A percentile compares a stretch with the other conserved stretches of the same genome.
Conservation (phyloP, 352 stramenopile species). For the Globisporangium megalacanthum region DNA sequence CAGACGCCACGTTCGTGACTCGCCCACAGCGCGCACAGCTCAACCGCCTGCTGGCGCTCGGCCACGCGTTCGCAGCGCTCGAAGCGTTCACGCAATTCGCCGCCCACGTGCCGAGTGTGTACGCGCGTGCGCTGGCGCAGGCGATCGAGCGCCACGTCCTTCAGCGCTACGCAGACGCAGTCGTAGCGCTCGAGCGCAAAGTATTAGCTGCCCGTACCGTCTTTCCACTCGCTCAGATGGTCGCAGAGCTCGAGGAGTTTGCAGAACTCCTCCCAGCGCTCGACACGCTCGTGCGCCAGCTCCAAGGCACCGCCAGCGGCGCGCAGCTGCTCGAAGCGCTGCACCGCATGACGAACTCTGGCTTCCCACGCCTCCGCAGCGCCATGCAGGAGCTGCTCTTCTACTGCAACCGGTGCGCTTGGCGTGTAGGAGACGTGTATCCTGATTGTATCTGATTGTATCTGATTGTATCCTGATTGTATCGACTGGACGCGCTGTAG, state of each 20-base stretch:
- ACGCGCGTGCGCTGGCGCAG: conserved; percentile 53
- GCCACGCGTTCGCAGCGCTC: conserved; percentile 40
- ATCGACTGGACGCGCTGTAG: conserved; percentile 14
- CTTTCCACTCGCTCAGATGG: conserved; percentile 57
- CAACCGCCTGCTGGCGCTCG: conserved; percentile 50
- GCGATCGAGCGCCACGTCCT: conserved; percentile 37
- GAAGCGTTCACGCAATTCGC: conserved; percentile 37
- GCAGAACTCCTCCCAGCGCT: conserved; percentile 56
- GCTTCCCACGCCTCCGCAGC: conserved; percentile 48
- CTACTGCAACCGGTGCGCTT: conserved; percentile 39
- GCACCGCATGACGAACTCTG: conserved; percentile 35
- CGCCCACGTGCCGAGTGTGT: conserved; percentile 33
- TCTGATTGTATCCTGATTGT: not conserved
- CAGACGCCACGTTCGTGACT: conserved; percentile 36
- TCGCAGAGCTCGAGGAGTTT: conserved; percentile 66
- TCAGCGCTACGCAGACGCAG: conserved; percentile 41
- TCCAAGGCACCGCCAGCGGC: conserved; percentile 20
- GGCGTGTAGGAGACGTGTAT: not conserved
- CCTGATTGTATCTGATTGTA: not conserved
- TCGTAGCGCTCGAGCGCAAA: conserved; percentile 54
- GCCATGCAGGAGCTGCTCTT: conserved; percentile 53
- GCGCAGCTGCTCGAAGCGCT: conserved; percentile 37
- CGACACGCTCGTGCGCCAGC: conserved; percentile 35
- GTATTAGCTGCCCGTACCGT: conserved; percentile 30
- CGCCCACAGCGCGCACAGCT: conserved; percentile 46